Evolutionary conservation across 2,329 filamentous ascomycete species (phyloP), one percentile per base, ranked within the genome.

Genomic region (Cytospora schulzeri): DNA sequence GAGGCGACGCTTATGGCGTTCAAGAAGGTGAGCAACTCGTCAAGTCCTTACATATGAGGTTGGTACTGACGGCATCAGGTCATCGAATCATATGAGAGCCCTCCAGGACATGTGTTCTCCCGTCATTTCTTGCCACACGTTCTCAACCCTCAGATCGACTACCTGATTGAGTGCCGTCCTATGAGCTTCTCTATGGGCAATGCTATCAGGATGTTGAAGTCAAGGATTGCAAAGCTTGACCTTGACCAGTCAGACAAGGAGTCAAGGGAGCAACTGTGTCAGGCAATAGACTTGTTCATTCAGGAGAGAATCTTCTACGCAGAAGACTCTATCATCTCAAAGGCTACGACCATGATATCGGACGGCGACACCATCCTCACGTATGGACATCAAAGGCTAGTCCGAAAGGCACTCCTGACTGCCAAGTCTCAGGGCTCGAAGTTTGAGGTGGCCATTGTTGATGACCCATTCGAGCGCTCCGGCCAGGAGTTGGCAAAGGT

Each of bases 181-280:
- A 91, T 99, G 78, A 96, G 92, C 69, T 95, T 97, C 77, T 92
- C 92, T 67, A 97, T 98, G 89, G 95, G 95, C 66, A 99, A 98
- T 76, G 93, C 93, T 41, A 96, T 99, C 74, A 88, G 95, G 62
- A 94, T 93, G 83, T 84, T 99, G 57, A 99, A 99, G 81, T 87
- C 97, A 56, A 88, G 92, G 72, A 94, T 99, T 73, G 91, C 92
- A 71, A 92, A 92, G 70, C 89, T 97, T 65, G 93, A 97, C 71
- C 92, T 94, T 50, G 91, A 93, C 70, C 86, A 90, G 1, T 88
- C 91, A 33, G 94, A 99, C 74, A 80, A 86, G 24, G 88, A 91
- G 56, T 93, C 93, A 29, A 97, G 97, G 79, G 84, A 88, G 63
- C 81, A 88, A 29, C 85, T 99, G 15, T 88, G 89, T 73, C 86